Evolutionary conservation across 1,284 basidiomycete genomes (phyloP).

Genomic region (Pisolithus thermaeus): DNA sequence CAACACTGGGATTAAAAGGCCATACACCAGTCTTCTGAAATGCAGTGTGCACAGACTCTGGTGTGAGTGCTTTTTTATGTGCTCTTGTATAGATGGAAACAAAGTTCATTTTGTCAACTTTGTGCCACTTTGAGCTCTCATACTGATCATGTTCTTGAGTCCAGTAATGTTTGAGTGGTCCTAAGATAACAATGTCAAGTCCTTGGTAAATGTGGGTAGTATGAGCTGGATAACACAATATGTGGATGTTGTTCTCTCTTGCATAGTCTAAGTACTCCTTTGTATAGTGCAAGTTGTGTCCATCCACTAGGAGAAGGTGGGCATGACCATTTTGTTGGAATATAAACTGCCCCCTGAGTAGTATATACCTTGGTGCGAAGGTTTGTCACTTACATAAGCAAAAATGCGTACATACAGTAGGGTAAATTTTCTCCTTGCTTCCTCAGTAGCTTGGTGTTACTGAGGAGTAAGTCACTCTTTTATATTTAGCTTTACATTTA

Average conservation of each 20-base stretch:
- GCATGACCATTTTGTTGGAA: no score
- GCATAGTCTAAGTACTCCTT: not conserved
- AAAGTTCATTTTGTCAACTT: conserved; percentile 9
- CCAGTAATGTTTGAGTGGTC: not conserved
- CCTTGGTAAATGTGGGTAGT: not conserved
- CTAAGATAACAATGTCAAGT: not conserved
- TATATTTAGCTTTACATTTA: no score
- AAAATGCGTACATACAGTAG: no score
- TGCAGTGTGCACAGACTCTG: conserved; percentile 8
- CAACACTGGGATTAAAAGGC: conserved; percentile 10
- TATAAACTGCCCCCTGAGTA: no score
- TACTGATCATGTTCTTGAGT: not conserved
- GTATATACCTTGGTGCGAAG: no score
- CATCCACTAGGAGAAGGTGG: not conserved
- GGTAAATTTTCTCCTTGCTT: no score
- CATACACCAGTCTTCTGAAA: conserved; percentile 14
- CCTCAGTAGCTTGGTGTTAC: no score
- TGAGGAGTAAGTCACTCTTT: no score
- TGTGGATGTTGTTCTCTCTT: not conserved
- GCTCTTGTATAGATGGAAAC: conserved; percentile 9
- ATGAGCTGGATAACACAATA: not conserved
- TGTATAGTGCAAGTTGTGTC: not conserved
- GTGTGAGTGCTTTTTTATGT: conserved; percentile 9
- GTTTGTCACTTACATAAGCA: no score
- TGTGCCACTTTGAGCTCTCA: not conserved